Evolutionary conservation across 371 early-diverging fungal genomes (phyloP), one percentile per base, ranked within the genome.

Genomic region (Rhizomucor pusillus): DNA sequence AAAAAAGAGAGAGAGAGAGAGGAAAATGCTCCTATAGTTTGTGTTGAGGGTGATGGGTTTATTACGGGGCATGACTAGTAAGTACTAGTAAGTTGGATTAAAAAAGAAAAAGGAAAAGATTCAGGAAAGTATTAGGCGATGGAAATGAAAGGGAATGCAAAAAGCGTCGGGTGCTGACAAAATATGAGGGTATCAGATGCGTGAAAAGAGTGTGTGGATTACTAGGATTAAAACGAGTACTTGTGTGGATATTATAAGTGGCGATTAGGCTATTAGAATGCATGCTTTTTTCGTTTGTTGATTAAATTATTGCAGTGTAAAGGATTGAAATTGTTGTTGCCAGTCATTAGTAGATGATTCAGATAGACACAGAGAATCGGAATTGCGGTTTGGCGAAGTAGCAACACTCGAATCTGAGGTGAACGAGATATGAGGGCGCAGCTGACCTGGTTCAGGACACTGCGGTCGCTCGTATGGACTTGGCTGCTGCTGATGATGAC

Each of bases 391-490:
- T 18, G 46, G 33, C 10, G 51, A 39, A 9, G 48, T 47, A 16
- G 62, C 18, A 20, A 45, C 22, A 6, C 29, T 29, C 29, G 43
- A 25, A 20, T 48, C 43, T 2, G 53, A 39, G 40, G 55, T 54
- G 34, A 57, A 13, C 12, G 57, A 39, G n/a, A 59, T 51, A 34
- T 29, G 18, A 18, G 59, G 57, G 6, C 64, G 59, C 10, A 55
- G 33, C 37, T 63, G 64, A 9, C 64, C 64, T 34, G 64, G 64
- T 16, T 55, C 64, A 11, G 64, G 64, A 34, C 64, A 63, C 50
- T 55, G 56, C 2, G 64, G 64, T 16, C 64, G 52, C 29, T 43
- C 37, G 35, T 63, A 63, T 37, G 63, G 62, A 50, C 60, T 59
- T 9, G 47, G 51, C 13, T 49, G 16, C 14, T 37, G 35, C 13